Evolutionary conservation across 306 rosid species (phyloP), one percentile per base, ranked within the genome.

Genomic region (Prunus davidiana): DNA sequence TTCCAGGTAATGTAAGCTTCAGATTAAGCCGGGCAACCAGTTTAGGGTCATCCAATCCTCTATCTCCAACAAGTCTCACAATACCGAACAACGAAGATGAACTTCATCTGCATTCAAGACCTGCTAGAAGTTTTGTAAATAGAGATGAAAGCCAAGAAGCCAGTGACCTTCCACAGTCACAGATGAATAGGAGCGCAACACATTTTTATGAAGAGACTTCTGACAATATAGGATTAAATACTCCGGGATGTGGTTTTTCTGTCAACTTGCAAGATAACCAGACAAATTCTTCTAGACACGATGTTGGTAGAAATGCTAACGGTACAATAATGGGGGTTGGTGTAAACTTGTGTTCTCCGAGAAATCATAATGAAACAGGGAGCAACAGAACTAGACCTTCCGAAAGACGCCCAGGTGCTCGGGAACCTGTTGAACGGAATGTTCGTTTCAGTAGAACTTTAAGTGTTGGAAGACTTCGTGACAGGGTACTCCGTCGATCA

Each of bases 401-500:
- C 49, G 97, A 87, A 75, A 83, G 93, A 64, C 83, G 84, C 49
- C 80, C 79, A 80, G 98, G 89, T 66, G 78, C 82, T 79, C 91
- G 92, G 71, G 98, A 96, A 82, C 99, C 98, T 60, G 89, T 85
- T 70, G 98, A 96, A 10, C 88, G 89, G 41, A 96, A 92, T 86
- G 96, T 93, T 78, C 96, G 88, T 72, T 96, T 92, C 81, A 96
- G 98, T 83, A 86, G 99, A 71, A 96, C 99, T 43, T 80, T 96
- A 43, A 96, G 99, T 77, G 99, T 96, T 78, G 99, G 99, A 80
- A 93, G 99, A 83, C 99, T 96, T 81, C 97, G 98, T 27, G 98
- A 96, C 78, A 96, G 98, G 77, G 98, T 96, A 74, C 99, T 93
- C 69, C 96, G 96, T 50, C 88, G 91, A 85, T 87, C 99, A 84